Evolutionary conservation across 2,329 filamentous ascomycete genomes (phyloP), one percentile per base, ranked within the genome.

Genomic region (Penicillium frequentans): DNA sequence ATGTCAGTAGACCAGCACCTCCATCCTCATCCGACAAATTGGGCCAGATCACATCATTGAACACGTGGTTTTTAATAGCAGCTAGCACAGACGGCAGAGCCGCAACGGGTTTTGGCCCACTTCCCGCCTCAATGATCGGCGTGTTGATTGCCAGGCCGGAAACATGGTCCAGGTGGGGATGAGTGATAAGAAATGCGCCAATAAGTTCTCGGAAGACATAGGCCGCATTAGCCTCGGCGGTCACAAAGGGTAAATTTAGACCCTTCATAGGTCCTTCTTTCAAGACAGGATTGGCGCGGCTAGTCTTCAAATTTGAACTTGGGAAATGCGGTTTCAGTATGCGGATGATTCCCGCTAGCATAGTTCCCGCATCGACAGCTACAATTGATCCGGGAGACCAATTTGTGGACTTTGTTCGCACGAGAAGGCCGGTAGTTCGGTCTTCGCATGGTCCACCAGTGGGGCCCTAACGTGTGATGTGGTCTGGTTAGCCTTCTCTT

Each of bases 1-100:
- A 98, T 0, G 91, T 96, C 33, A 99, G 86, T 27, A 99, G 82
- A 0, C 95, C 95, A 4, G 93, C 93, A 24, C 95, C 95, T 33
- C 93, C 92, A 72, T 96, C 95, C 76, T 99, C 95, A 69, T 99
- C 93, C 0, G 91, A 96, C 39, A 99, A 78, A 65, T 99, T 99
- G 0, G 95, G 95, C 95, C 95, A 99, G 53, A 98, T 96, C 56
- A 96, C 80, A 69, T 97, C 96, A 75, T 99, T 99, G 80, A 99
- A 99, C 58, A 99, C 91, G 75, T 99, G 93, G 0, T 82, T 86
- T 73, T 96, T 98, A 75, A 99, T 88, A 0, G 93, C 93, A 46
- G 91, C 84, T 51, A 99, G 93, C n/a, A 93, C 96, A 27, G 86
- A 88, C 0, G 93, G 91, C 4, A 98, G 79, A 0, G 90, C 93